phyloP scores from a whole-genome alignment of 371 early-diverging fungal species.

The Nematocida sp. region DNA sequence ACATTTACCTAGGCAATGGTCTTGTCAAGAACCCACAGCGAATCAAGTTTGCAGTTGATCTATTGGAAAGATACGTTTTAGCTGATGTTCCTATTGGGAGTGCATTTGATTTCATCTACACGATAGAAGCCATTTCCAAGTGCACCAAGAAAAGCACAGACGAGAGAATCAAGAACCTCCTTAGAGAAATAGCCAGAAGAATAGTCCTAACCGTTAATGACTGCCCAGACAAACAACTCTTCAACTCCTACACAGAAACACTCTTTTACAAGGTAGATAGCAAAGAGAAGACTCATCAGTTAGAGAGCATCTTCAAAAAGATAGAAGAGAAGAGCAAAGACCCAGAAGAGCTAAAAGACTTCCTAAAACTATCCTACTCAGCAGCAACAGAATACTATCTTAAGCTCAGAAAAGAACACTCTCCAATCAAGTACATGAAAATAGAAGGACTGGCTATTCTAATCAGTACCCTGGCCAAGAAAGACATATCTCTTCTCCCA shows the following conservation, averaged over 20 bases:
- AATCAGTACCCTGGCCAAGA: neutral
- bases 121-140: conserved; percentile 62
- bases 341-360: neutral
- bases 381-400: conserved; percentile 20
- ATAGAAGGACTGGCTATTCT: conserved; percentile 33
- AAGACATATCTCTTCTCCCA: neutral
- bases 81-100: conserved; percentile 53
- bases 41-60: conserved; percentile 53
- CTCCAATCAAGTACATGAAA: conserved; percentile 45
- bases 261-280: conserved; percentile 20
- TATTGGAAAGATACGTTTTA: conserved; percentile 53
- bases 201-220: conserved; percentile 42
- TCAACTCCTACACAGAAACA: conserved; percentile 18
- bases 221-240: conserved; percentile 15
- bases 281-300: neutral
- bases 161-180: conserved; percentile 24
- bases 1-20: conserved; percentile 58
- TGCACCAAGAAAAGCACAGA: conserved; percentile 43
- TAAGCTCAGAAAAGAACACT: conserved; percentile 31
- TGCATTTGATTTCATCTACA: conserved; percentile 64
- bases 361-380: conserved; percentile 22
- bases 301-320: neutral
- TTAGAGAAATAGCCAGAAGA: conserved; percentile 42
- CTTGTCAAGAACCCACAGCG: conserved; percentile 43
- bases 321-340: conserved; percentile 16